Percentiles rank a stretch among this genome's conserved stretches.
phyloP scores from a whole-genome alignment of 345 rosid species.

The Gossypium thurberi region DNA sequence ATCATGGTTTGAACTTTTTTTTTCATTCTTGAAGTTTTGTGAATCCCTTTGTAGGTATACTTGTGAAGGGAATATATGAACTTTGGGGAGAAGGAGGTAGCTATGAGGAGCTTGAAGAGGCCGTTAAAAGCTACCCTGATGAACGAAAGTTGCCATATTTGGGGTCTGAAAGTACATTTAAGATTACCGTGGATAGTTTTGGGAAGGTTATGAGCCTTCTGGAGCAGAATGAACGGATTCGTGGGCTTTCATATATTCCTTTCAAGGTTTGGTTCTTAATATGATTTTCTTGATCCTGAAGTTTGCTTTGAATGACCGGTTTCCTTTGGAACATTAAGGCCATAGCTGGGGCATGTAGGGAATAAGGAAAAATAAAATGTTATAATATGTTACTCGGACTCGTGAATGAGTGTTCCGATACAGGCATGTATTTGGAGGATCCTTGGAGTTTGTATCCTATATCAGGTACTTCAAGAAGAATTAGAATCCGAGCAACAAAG shows the following conservation, averaged over 20 bases:
- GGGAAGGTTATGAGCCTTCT: slow-evolving; percentile 71
- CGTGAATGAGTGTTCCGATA: background rate
- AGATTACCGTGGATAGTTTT: slow-evolving; percentile 71
- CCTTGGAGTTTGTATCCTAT: no score
- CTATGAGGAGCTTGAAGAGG: slow-evolving; percentile 63
- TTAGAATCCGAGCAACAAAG: background rate
- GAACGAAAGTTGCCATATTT: slow-evolving; percentile 69
- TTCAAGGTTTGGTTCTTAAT: slow-evolving; percentile 48
- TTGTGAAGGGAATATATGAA: slow-evolving; percentile 93
- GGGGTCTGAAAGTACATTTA: slow-evolving; percentile 52
- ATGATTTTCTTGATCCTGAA: background rate
- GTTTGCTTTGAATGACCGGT: background rate
- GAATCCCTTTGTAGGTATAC: slow-evolving; percentile 41
- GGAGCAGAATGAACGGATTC: slow-evolving; percentile 71
- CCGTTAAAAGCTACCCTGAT: slow-evolving; percentile 60
- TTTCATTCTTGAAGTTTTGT: background rate
- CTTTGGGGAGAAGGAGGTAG: slow-evolving; percentile 90
- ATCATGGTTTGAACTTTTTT: no score
- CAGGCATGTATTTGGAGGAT: background rate
- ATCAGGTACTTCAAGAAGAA: background rate
- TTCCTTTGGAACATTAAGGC: background rate
- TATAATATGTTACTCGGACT: background rate
- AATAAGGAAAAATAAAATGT: background rate
- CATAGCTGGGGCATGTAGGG: background rate
- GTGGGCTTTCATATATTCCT: slow-evolving; percentile 60